Evolutionary conservation across 2,329 filamentous ascomycete species (phyloP), one percentile per base, ranked within the genome.

Genomic region (Botrytis sinoallii): DNA sequence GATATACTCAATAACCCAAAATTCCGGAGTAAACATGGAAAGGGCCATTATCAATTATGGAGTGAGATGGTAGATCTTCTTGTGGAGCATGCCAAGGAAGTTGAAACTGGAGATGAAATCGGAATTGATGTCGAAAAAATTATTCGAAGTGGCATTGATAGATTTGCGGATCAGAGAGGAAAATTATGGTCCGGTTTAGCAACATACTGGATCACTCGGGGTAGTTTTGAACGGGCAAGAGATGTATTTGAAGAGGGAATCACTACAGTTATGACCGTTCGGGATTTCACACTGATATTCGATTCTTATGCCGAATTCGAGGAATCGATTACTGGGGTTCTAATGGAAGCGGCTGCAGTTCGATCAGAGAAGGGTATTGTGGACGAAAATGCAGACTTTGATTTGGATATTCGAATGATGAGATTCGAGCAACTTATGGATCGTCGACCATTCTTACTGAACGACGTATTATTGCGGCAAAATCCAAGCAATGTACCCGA

Each of bases 401-500:
- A 98, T 79, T 88, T 99, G 44, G 97, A 99, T 82, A 94, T 98
- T 77, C 91, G 95, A 69, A 97, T 99, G 94, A 92, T 98, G 88
- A 91, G 96, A 71, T 99, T 99, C 79, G 96, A 99, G 83, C 95
- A 98, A 80, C 87, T 99, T 72, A 98, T 99, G 95, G 95, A 99
- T 82, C 91, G 96, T 71, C 89, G 96, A 72, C 95, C 96, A 6
- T 99, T 99, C 85, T 87, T 99, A 65, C 89, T 99, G 66, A 99
- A 99, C 82, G 96, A 99, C 81, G 96, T 99, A 29, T 86, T 98
- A 22, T 85, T 99, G 65, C 91, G 97, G 63, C 96, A 99, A 81
- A 99, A 99, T 79, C 95, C 96, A 0, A 94, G 98, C 84, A 98
- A 95, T 79, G 95, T 99, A 70, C 89, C 91, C 38, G 96, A 99